Evolutionary conservation across 2,329 filamentous ascomycete species (phyloP).

Genomic region (Albophoma yamanashiensis): DNA sequence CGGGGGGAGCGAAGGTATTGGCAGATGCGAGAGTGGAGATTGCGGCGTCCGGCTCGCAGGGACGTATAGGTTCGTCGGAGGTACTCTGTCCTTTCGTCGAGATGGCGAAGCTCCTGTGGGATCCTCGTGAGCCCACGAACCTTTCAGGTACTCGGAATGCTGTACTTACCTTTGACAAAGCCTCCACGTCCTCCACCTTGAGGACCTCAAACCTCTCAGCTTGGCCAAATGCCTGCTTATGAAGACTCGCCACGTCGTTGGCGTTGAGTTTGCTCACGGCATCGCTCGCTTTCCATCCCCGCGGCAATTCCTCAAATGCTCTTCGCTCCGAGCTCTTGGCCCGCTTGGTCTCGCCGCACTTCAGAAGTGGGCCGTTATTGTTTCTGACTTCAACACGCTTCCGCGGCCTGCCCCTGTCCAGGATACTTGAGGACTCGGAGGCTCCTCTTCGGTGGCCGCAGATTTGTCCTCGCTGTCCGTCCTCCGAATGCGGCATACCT

Average conservation of each 20-base stretch:
- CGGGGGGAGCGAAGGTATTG: constrained; percentile 64
- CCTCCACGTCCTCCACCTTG: constrained; percentile 49
- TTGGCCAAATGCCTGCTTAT: constrained; percentile 52
- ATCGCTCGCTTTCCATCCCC: constrained; percentile 44
- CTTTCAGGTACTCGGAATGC: background rate
- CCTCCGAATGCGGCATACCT: constrained; percentile 5
- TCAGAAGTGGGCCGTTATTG: constrained; percentile 24
- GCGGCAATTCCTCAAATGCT: constrained; percentile 51
- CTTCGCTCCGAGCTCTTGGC: constrained; percentile 41
- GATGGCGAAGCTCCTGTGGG: constrained; percentile 54
- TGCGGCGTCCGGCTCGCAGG: constrained; percentile 63
- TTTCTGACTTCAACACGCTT: constrained; percentile 36
- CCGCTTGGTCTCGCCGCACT: constrained; percentile 30
- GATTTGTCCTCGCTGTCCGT: constrained; percentile 1
- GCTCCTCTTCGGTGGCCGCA: constrained; percentile 37
- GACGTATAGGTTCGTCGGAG: constrained; percentile 67
- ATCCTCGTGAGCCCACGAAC: background rate
- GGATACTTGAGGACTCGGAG: constrained; percentile 48
- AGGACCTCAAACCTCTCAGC: constrained; percentile 56
- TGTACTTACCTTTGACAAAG: constrained; percentile 47
- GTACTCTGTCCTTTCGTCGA: constrained; percentile 73
- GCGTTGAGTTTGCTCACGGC: constrained; percentile 35
- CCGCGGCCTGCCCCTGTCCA: constrained; percentile 51
- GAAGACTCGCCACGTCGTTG: constrained; percentile 38
- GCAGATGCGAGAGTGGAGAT: constrained; percentile 67